Evolutionary conservation across 345 rosid species (phyloP).

Genomic region (Pistacia integerrima): DNA sequence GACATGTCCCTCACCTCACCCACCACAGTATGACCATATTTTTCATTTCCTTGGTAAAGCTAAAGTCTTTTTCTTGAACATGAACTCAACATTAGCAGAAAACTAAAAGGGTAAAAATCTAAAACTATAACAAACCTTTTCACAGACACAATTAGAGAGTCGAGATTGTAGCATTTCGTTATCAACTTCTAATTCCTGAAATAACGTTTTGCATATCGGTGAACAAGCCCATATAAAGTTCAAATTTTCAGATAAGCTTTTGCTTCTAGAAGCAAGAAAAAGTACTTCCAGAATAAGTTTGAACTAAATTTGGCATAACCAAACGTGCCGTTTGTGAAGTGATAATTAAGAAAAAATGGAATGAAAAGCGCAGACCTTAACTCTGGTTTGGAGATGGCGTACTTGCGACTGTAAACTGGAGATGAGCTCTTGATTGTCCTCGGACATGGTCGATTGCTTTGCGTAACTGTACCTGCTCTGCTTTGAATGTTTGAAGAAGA

Average conservation of each 20-base stretch:
- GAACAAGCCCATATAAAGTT: not conserved
- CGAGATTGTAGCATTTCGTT: constrained; percentile 51
- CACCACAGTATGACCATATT: too few species aligned
- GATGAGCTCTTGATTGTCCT: constrained; percentile 21
- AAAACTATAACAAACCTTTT: constrained; percentile 41
- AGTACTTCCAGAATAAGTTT: not conserved
- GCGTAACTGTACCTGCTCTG: not conserved
- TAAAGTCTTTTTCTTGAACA: not conserved
- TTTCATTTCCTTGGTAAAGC: not conserved
- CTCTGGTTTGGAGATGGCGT: constrained; percentile 42
- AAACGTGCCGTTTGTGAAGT: not conserved
- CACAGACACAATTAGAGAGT: constrained; percentile 56
- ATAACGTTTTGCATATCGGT: not conserved
- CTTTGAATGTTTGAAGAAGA: not conserved
- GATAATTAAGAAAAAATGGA: not conserved
- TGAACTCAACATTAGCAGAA: constrained; percentile 1
- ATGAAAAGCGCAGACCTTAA: constrained; percentile 34
- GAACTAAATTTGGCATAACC: not conserved
- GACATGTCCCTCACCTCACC: not conserved
- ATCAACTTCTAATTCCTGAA: constrained; percentile 67
- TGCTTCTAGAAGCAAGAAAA: not conserved
- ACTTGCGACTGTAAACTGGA: constrained; percentile 28
- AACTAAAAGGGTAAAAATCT: not conserved
- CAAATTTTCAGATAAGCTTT: not conserved
- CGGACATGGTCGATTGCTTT: constrained; percentile 26